phyloP scores from a whole-genome alignment of 1,139 yeast species.

The Nakaseomyces nivariensis region DNA sequence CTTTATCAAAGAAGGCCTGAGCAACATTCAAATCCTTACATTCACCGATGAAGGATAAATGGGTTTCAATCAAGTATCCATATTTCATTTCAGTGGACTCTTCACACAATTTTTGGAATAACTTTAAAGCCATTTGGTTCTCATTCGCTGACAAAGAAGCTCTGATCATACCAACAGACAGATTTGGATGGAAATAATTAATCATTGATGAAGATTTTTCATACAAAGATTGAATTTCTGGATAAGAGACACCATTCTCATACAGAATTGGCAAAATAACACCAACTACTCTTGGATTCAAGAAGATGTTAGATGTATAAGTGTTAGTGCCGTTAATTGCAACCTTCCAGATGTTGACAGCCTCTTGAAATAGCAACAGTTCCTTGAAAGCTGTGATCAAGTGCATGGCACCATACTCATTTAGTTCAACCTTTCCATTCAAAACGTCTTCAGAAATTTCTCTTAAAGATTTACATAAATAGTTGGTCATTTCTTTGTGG shows the following conservation, averaged over 20 bases:
- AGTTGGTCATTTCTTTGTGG: slow-evolving; percentile 39
- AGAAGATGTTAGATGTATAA: slow-evolving; percentile 27
- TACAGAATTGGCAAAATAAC: slow-evolving; percentile 61
- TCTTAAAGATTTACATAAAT: slow-evolving; percentile 38
- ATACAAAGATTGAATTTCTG: slow-evolving; percentile 44
- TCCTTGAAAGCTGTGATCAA: slow-evolving; percentile 50
- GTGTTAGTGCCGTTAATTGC: slow-evolving; percentile 31
- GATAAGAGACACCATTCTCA: slow-evolving; percentile 51
- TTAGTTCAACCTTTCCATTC: slow-evolving; percentile 31
- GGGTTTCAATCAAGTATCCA: slow-evolving; percentile 53
- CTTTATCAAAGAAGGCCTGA: slow-evolving; percentile 62
- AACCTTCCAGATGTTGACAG: slow-evolving; percentile 44
- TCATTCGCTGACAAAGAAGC: slow-evolving; percentile 46
- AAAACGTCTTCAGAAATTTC: slow-evolving; percentile 42
- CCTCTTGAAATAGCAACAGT: slow-evolving; percentile 41
- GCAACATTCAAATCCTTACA: slow-evolving; percentile 69
- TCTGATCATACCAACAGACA: slow-evolving; percentile 51
- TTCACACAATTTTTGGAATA: slow-evolving; percentile 39
- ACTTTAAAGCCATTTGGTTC: slow-evolving; percentile 40
- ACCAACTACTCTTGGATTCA: slow-evolving; percentile 55
- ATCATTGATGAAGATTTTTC: slow-evolving; percentile 33
- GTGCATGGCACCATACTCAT: slow-evolving; percentile 47
- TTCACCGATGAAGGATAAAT: slow-evolving; percentile 70
- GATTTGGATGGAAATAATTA: slow-evolving; percentile 37
- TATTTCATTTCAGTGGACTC: slow-evolving; percentile 29